phyloP scores from a whole-genome alignment of 345 rosid genomes.

The Isatis tinctoria region DNA sequence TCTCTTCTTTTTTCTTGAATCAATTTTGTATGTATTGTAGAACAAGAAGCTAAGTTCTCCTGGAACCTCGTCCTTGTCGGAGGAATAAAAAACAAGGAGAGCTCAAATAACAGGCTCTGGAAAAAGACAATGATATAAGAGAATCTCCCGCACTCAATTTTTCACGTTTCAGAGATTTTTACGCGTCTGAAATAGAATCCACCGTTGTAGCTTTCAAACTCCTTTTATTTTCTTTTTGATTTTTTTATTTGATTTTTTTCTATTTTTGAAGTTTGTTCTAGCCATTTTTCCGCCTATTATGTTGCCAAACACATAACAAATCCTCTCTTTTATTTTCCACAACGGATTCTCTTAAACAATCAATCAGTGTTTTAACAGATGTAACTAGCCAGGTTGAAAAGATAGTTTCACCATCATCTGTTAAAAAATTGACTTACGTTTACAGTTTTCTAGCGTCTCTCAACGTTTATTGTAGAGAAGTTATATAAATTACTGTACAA shows the following conservation, averaged over 20 bases:
- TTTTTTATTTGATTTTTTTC: neutral
- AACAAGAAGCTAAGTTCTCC: conserved; percentile 28
- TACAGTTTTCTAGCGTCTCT: too few species aligned
- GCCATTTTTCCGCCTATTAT: conserved; percentile 4
- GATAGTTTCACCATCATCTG: neutral
- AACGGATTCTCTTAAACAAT: neutral
- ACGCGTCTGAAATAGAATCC: conserved; percentile 33
- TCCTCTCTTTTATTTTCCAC: neutral
- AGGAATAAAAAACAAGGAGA: conserved; percentile 31
- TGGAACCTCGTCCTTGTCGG: conserved; percentile 37
- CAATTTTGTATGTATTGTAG: neutral
- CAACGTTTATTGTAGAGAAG: neutral
- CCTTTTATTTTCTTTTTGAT: neutral
- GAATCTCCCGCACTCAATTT: conserved; percentile 17
- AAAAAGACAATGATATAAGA: conserved; percentile 27
- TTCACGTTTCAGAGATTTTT: conserved; percentile 25
- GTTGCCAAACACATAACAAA: conserved; percentile 9
- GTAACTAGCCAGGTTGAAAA: neutral
- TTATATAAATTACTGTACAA: neutral
- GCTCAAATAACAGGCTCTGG: conserved; percentile 23
- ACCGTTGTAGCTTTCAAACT: conserved; percentile 20
- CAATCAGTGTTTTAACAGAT: conserved; percentile 1
- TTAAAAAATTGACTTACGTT: too few species aligned
- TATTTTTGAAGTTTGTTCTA: conserved; percentile 17
- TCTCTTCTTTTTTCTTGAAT: neutral